Conservation (phyloP, 148 eudicot species). For the Fagopyrum tataricum region DNA sequence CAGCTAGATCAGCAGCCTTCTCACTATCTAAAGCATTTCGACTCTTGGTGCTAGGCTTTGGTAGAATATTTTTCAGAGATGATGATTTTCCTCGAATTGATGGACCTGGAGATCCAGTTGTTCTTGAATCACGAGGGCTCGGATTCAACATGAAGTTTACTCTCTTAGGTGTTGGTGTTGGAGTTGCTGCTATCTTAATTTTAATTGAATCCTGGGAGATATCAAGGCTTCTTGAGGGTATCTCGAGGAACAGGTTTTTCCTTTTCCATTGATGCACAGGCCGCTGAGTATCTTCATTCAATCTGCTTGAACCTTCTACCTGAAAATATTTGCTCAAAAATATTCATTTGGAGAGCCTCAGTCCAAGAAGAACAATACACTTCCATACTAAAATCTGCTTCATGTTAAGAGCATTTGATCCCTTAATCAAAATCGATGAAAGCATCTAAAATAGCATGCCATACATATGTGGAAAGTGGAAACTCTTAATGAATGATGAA, state of each 20-base stretch:
- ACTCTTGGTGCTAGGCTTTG: constrained; percentile 44
- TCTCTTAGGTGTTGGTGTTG: constrained; percentile 62
- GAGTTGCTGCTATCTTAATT: constrained; percentile 40
- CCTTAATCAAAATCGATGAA: background rate
- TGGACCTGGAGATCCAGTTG: constrained; percentile 42
- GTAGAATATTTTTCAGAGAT: constrained; percentile 42
- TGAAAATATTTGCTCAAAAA: background rate
- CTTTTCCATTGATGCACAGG: constrained; percentile 48
- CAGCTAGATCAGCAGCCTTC: constrained; percentile 23
- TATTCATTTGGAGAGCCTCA: background rate
- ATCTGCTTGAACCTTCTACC: background rate
- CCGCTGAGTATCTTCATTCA: constrained; percentile 17
- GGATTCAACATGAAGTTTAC: constrained; percentile 60
- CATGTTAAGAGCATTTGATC: background rate
- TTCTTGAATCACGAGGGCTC: constrained; percentile 39
- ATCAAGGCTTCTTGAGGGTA: constrained; percentile 53
- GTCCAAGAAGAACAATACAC: too few relatives aligned
- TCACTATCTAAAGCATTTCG: constrained; percentile 42
- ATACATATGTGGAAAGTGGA: background rate
- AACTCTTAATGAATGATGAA: too few relatives aligned
- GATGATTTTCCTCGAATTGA: constrained; percentile 44
- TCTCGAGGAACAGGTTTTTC: constrained; percentile 56
- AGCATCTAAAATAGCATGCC: background rate
- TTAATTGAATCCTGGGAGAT: constrained; percentile 44
- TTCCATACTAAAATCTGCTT: too few relatives aligned